phyloP scores from a whole-genome alignment of 1,139 yeast genomes.

The Sugiyamaella xylanicola region DNA sequence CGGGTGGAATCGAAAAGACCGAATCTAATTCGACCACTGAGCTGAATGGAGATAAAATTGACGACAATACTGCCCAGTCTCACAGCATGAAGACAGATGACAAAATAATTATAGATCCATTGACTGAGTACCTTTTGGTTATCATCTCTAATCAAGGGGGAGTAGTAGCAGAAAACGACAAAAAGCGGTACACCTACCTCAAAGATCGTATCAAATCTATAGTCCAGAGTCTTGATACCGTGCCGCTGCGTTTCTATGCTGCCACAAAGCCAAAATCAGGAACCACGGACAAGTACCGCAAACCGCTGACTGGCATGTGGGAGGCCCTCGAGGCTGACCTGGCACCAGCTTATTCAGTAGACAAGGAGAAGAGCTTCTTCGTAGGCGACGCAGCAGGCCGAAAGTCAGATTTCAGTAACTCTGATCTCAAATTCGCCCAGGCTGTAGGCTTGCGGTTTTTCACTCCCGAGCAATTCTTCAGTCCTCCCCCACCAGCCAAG shows the following conservation, averaged over 20 bases:
- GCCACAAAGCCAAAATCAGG: conserved; percentile 39
- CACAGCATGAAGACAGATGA: no score
- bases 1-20: no score
- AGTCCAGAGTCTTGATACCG: conserved; percentile 32
- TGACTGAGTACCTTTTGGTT: conserved; percentile 50
- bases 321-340: conserved; percentile 48
- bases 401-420: conserved; percentile 69
- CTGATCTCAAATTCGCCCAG: conserved; percentile 70
- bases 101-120: no score
- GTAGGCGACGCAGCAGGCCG: conserved; percentile 99
- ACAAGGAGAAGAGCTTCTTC: conserved; percentile 54
- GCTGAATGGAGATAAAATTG: no score
- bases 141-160: conserved; percentile 90
- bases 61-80: no score
- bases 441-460: conserved; percentile 55
- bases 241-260: conserved; percentile 61
- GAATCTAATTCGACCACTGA: no score
- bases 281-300: conserved; percentile 52
- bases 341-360: conserved; percentile 38
- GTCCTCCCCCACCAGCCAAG: no score
- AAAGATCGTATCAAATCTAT: conserved; percentile 50
- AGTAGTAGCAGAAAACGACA: conserved; percentile 47
- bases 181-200: conserved; percentile 58
- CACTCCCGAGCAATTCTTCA: conserved; percentile 66
- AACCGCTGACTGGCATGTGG: conserved; percentile 81